Percentiles rank a stretch among this genome's conserved stretches.
Conservation (phyloP, 129 eudicot genomes). For the Heracleum sosnowskyi region DNA sequence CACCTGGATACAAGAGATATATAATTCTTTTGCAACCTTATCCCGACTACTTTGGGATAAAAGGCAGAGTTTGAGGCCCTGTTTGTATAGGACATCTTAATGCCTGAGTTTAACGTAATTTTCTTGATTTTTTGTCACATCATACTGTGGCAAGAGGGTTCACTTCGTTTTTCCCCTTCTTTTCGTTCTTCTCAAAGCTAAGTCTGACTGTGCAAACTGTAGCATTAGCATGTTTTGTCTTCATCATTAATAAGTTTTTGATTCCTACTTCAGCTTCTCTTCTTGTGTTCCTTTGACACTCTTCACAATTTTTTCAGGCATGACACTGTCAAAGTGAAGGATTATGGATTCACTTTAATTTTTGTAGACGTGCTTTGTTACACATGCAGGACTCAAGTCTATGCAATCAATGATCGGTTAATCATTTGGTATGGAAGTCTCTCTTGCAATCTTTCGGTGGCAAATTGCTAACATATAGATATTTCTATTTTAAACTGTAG, state of each 20-base stretch:
- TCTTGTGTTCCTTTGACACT: not conserved
- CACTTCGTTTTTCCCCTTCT: not conserved
- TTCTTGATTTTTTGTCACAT: not conserved
- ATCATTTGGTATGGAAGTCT: not conserved
- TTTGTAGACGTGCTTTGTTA: not conserved
- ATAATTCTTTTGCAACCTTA: not conserved
- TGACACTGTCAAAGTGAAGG: not conserved
- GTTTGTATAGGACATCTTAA: not conserved
- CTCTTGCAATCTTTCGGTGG: not conserved
- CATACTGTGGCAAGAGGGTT: not conserved
- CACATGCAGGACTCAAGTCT: not conserved
- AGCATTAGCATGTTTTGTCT: not conserved
- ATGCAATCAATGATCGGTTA: not conserved
- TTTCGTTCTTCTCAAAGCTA: not conserved
- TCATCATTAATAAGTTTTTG: not conserved
- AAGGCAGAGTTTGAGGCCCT: not conserved
- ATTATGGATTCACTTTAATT: not conserved
- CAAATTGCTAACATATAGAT: not conserved
- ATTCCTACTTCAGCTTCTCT: not conserved
- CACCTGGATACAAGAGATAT: not conserved
- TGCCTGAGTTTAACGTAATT: not conserved
- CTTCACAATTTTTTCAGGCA: slow-evolving; percentile 1
- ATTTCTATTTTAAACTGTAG: not conserved
- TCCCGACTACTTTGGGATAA: not conserved
- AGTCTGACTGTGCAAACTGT: not conserved